phyloP scores from a whole-genome alignment of 2,329 filamentous ascomycete genomes.

The Periconia sp. region DNA sequence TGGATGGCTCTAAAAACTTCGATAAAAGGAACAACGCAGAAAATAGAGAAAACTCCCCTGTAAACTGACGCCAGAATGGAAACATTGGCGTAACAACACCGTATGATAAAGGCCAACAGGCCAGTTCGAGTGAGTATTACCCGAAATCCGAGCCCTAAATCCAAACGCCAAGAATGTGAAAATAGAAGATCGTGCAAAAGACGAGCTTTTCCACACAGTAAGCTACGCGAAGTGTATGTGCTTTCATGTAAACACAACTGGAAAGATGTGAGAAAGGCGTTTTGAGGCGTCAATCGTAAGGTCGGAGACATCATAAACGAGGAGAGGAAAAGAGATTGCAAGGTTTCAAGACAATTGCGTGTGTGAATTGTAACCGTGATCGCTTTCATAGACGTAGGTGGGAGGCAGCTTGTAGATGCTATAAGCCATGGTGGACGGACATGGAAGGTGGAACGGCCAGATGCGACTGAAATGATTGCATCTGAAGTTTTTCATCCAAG shows the following conservation, averaged over 20 bases:
- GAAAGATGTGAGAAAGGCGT: constrained; percentile 22
- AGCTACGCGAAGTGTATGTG: not conserved
- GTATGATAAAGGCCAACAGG: not conserved
- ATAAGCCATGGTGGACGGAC: not conserved
- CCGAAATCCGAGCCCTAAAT: not conserved
- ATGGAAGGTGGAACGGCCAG: not conserved
- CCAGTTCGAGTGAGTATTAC: not conserved
- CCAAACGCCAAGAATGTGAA: not conserved
- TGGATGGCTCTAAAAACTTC: not conserved
- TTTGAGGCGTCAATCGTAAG: constrained; percentile 31
- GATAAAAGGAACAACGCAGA: not conserved
- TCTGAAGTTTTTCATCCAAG: constrained; percentile 36
- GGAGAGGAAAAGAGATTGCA: constrained; percentile 9
- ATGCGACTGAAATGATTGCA: not conserved
- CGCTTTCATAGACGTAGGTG: not conserved
- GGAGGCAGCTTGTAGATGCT: not conserved
- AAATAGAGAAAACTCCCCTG: not conserved
- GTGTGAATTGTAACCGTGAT: not conserved
- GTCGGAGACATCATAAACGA: constrained; percentile 33
- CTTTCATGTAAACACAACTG: not conserved
- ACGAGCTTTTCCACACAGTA: not conserved
- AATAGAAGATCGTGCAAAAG: not conserved
- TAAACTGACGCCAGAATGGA: not conserved
- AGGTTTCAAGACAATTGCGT: not conserved
- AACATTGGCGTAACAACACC: not conserved